Percentiles rank a stretch among this genome's conserved stretches.
phyloP scores from a whole-genome alignment of 345 rosid genomes.

The Luvunga scandens region DNA sequence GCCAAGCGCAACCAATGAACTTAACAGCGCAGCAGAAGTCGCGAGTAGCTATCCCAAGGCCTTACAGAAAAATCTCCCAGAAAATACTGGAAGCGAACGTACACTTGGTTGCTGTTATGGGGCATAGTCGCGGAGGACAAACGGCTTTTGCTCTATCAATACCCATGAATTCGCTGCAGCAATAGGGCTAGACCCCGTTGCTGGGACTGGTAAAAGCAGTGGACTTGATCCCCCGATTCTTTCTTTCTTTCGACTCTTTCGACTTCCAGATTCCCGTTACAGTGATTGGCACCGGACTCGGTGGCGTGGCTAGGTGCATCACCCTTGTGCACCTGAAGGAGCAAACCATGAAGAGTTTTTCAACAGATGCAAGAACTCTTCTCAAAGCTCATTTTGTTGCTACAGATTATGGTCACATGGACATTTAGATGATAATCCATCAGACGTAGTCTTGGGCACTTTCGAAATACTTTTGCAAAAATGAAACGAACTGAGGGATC shows the following conservation, averaged over 20 bases:
- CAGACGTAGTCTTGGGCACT: neutral
- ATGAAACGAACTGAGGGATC: conserved; percentile 12
- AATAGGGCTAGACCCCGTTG: conserved; percentile 39
- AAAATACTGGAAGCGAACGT: conserved; percentile 13
- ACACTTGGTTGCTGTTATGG: conserved; percentile 21
- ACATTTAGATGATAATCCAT: conserved; percentile 30
- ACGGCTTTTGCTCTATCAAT: conserved; percentile 35
- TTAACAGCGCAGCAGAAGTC: conserved; percentile 26
- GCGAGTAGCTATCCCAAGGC: conserved; percentile 29
- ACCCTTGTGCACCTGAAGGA: conserved; percentile 32
- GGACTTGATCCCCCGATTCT: conserved; percentile 25
- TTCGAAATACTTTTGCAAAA: conserved; percentile 12
- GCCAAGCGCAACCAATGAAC: conserved; percentile 23
- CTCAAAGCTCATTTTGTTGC: conserved; percentile 32
- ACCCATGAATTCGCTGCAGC: conserved; percentile 19
- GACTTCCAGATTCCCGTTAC: conserved; percentile 25
- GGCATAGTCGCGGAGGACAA: conserved; percentile 48
- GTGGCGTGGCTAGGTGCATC: neutral
- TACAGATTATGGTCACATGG: conserved; percentile 42
- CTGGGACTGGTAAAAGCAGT: neutral
- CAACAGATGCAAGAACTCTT: conserved; percentile 29
- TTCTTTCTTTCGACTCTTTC: conserved; percentile 17
- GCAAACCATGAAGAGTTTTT: conserved; percentile 35
- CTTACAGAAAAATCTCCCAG: conserved; percentile 18
- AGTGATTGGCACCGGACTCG: conserved; percentile 35